Evolutionary conservation across 768 basidiomycete genomes (phyloP).

Genomic region (Kwoniella sp.): DNA sequence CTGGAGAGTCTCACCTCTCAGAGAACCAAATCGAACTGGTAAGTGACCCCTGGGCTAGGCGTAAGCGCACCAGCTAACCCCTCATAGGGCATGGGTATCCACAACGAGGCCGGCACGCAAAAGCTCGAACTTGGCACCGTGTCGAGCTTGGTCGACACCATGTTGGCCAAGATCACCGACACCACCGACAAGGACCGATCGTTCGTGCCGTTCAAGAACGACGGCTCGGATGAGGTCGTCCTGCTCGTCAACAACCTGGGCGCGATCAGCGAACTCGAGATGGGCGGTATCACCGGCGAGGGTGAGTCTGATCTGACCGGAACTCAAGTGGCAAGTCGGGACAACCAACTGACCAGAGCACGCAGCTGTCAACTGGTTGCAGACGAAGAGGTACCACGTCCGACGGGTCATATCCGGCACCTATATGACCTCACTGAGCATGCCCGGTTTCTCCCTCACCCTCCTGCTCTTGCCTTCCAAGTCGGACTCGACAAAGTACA

Average conservation of each 20-base stretch:
- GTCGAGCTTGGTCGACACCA: constrained; percentile 47
- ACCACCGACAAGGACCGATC: constrained; percentile 50
- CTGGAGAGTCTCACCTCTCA: constrained; percentile 46
- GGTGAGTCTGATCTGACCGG: constrained; percentile 12
- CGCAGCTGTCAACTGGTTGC: constrained; percentile 37
- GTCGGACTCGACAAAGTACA: constrained; percentile 31
- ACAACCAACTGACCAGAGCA: too few relatives aligned
- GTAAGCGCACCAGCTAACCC: background rate
- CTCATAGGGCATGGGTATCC: constrained; percentile 49
- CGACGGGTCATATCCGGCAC: constrained; percentile 69
- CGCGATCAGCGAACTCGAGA: constrained; percentile 45
- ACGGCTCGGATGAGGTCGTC: constrained; percentile 61
- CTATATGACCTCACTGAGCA: constrained; percentile 63
- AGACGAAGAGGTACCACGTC: constrained; percentile 53
- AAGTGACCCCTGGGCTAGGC: background rate
- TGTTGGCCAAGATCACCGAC: constrained; percentile 48
- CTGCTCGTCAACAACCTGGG: constrained; percentile 53
- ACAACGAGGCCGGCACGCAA: constrained; percentile 53
- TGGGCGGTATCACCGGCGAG: constrained; percentile 42
- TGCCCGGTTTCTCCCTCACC: constrained; percentile 53
- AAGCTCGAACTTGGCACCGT: constrained; percentile 41
- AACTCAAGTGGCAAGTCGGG: background rate
- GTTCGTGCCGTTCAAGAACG: constrained; percentile 53
- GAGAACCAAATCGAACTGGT: constrained; percentile 50
- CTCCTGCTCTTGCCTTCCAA: constrained; percentile 59